These are phyloP conservation scores for Haematococcus sp. DNA, from an alignment of 139 green algal genomes.

Conservation along the genomic window DNA sequence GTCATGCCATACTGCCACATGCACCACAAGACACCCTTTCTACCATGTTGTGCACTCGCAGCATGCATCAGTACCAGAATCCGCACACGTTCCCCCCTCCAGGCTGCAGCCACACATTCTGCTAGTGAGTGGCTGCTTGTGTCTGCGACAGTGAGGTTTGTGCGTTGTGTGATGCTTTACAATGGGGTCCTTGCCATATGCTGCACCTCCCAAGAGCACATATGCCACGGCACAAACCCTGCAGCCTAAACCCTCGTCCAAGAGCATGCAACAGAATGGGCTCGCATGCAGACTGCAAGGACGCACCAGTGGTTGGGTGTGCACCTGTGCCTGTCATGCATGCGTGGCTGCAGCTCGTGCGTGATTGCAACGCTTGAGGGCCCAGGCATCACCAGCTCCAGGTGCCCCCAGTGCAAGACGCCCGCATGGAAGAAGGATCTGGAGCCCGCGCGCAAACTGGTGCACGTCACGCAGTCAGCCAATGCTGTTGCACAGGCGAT, in stretches of 20 bases:
- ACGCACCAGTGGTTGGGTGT: background rate
- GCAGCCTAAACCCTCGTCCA: too few relatives aligned
- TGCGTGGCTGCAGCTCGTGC: slow-evolving; percentile 38
- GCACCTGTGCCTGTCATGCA: background rate
- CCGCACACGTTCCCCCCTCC: slow-evolving; percentile 36
- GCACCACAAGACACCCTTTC: too few relatives aligned
- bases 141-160: background rate
- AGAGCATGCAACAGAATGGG: too few relatives aligned
- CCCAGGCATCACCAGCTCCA: slow-evolving; percentile 54
- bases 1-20: background rate
- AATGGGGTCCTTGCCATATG: too few relatives aligned
- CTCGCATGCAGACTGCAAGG: too few relatives aligned
- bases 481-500: too few relatives aligned
- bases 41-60: slow-evolving; percentile 22
- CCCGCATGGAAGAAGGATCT: slow-evolving; percentile 69
- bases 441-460: background rate
- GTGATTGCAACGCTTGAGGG: slow-evolving; percentile 57
- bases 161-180: background rate
- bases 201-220: too few relatives aligned
- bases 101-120: slow-evolving; percentile 58
- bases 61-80: slow-evolving; percentile 29
- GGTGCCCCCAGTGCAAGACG: slow-evolving; percentile 52
- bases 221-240: too few relatives aligned
- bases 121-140: slow-evolving; percentile 39
- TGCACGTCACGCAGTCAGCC: too few relatives aligned